Evolutionary conservation across 768 basidiomycete species (phyloP), one percentile per base, ranked within the genome.

Genomic region (Hydnum rufescens): DNA sequence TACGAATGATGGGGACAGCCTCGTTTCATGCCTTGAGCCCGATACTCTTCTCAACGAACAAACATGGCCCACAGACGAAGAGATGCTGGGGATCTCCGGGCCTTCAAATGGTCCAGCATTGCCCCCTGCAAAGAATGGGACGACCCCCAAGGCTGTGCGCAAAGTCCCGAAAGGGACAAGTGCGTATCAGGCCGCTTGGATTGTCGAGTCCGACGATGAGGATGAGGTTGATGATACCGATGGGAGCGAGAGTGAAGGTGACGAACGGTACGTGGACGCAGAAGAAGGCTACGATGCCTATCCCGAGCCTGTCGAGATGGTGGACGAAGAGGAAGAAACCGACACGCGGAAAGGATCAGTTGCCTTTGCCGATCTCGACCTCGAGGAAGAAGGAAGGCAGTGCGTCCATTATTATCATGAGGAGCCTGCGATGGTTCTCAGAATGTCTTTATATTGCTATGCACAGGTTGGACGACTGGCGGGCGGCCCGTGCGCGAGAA

Each of bases 51-150:
- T 73, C 32, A 95, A 93, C 62, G 93, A 99, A 60, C 93, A 99
- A 64, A 99, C 93, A 0, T 96, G 93, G 92, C 93, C 93, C 0
- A 93, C 89, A 0, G 89, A 96, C 63, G 93, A 96, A 61, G 93
- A 96, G 63, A 86, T 96, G 80, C 69, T 68, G 22, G 73, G 65
- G 4, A 66, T 60, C 0, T 57, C 46, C 4, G 64, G 49, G 0
- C 55, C 57, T 3, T 63, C 57, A 3, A 57, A 61, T 28, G 58
- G 63, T 16, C 60, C 63, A 2, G 49, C 53, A 3, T 61, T 84
- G 16, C 78, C 83, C 2, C 80, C 82, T 56, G 84, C 84, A 0
- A 63, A 61, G 26, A 64, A 66, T 2, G 84, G 81, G 0, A 86
- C 84, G 0, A 89, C 85, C 4, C 86, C 86, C 1, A 85, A 77